Percentiles rank a stretch among this genome's conserved stretches.
These are phyloP conservation scores for Leishmania tropica DNA, from an alignment of 208 protist genomes.

Conservation along the genomic window DNA sequence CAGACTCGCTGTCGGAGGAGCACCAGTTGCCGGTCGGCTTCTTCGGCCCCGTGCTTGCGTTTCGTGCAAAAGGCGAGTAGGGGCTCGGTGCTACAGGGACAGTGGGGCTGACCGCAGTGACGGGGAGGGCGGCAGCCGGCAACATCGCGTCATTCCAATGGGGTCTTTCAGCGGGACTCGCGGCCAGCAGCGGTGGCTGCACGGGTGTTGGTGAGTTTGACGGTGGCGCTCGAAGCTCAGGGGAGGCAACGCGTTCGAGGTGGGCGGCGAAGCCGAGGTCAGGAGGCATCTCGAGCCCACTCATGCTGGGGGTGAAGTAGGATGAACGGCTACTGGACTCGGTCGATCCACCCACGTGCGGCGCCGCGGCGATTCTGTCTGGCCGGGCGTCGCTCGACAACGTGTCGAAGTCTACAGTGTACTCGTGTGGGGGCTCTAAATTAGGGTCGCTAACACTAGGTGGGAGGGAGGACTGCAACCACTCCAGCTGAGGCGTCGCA, in stretches of 20 bases:
- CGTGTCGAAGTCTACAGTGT: not conserved
- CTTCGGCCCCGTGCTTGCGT: too few relatives aligned
- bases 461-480: too few relatives aligned
- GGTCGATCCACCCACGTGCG: not conserved
- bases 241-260: not conserved
- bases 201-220: slow-evolving; percentile 2
- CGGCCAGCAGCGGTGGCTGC: not conserved
- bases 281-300: not conserved
- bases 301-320: not conserved
- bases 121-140: not conserved
- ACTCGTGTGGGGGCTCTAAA: not conserved
- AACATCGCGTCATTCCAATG: not conserved
- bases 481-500: slow-evolving; percentile 1
- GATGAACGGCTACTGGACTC: not conserved
- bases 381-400: not conserved
- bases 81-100: not conserved
- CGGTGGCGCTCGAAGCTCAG: not conserved
- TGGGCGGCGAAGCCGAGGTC: not conserved
- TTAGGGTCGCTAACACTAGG: not conserved
- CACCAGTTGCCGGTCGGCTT: too few relatives aligned
- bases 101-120: not conserved
- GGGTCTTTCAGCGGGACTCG: not conserved
- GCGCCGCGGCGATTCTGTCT: not conserved
- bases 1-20: not conserved
- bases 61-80: not conserved